Evolutionary conservation across 2,329 filamentous ascomycete genomes (phyloP), one percentile per base, ranked within the genome.

Genomic region (Fusarium nygamai): DNA sequence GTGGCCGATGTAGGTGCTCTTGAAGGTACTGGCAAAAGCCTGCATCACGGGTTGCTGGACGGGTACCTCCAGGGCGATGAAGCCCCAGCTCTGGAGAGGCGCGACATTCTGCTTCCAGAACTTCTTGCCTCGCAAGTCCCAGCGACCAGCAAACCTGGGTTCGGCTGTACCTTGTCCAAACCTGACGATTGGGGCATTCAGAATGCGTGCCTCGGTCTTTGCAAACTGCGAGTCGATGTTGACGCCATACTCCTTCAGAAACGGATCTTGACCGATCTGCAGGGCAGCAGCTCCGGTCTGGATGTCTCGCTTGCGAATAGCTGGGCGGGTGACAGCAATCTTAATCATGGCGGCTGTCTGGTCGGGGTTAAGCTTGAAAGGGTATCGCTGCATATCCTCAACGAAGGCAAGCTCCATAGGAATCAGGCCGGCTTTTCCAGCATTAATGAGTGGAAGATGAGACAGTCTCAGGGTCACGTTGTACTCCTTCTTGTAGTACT

Each of bases 301-400:
- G 75, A 98, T 95, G 27, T 93, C 90, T 0, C 81, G 76, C 74
- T 90, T 89, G n/a, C 96, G 93, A 36, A 91, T 81, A 0, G 81
- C 80, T 0, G 96, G 96, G 3, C 92, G 88, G 11, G 93, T 94
- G 9, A 98, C 96, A 0, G 96, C 95, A 78, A 96, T 94, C 82
- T 93, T 96, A 85, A 99, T 98, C 96, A 99, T 99, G 10, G 88
- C 84, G 0, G 92, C 85, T 0, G 96, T 98, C 84, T 97, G 87
- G 0, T 83, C 80, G 0, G 88, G 85, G 61, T 88, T 88, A 3
- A 93, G 81, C 81, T 93, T 93, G 83, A 85, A 92, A 0, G 85
- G 84, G 73, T 92, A 93, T 0, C 89, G 85, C 79, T 93, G 91
- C 79, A 89, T 87, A 0, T 84, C 81, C 41, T 85, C 78, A 12